Evolutionary conservation across 1,284 basidiomycete species (phyloP), one percentile per base, ranked within the genome.

Genomic region (Ustanciosporium gigantosporum): DNA sequence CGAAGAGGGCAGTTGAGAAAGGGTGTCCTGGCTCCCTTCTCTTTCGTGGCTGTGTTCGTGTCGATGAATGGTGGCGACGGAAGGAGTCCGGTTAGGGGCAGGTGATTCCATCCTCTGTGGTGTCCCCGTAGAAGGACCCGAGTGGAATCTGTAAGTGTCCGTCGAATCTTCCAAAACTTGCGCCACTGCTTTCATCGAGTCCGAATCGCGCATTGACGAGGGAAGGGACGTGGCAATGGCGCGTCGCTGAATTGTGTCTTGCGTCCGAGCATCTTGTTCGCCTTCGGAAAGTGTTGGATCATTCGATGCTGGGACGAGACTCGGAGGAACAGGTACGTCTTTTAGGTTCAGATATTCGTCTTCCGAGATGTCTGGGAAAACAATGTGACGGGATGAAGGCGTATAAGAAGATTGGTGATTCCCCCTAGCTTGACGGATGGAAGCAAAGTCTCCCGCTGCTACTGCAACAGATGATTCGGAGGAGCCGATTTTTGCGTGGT

Each of bases 171-270:
- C 59, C 16, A 62, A 29, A 2, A 46, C 48, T 3, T 48, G 50
- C 5, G 48, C 59, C 2, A 62, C 52, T 2, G 52, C 59, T 11
- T 46, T 35, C 59, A 62, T 56, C 22, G 47, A 51, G 19, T 56
- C 52, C 13, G 52, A 62, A 5, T 57, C 59, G 7, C 41, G 50
- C 38, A 15, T n/a, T n/a, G n/a, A n/a, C n/a, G n/a, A n/a, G n/a
- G n/a, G n/a, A n/a, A n/a, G n/a, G n/a, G n/a, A n/a, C n/a, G n/a
- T n/a, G n/a, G n/a, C n/a, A n/a, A n/a, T n/a, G n/a, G n/a, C n/a
- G n/a, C n/a, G n/a, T n/a, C n/a, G n/a, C n/a, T n/a, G n/a, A n/a
- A n/a, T n/a, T n/a, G n/a, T n/a, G n/a, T n/a, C n/a, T n/a, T n/a
- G n/a, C n/a, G n/a, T n/a, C n/a, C n/a, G n/a, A n/a, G n/a, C n/a